A percentile compares a stretch with the other conserved stretches of the same genome.
phyloP scores from a whole-genome alignment of 1,139 yeast genomes.

The Candida tropicalis region DNA sequence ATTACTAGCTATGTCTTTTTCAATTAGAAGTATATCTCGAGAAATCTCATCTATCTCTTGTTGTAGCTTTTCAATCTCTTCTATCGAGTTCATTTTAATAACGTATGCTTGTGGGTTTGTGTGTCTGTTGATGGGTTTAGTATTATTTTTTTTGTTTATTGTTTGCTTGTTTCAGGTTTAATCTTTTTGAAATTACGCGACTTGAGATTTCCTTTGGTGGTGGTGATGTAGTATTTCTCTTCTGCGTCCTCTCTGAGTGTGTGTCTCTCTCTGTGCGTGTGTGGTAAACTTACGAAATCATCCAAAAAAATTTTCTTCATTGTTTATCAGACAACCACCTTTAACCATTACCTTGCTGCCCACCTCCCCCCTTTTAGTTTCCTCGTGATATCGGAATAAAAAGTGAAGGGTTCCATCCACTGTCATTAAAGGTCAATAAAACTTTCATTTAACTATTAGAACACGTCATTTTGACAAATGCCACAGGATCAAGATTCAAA shows the following conservation, averaged over 20 bases:
- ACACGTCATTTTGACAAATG: not conserved
- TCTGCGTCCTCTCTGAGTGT: no score
- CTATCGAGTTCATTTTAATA: conserved; percentile 4
- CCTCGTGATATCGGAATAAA: no score
- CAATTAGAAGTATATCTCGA: conserved; percentile 20
- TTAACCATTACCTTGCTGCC: no score
- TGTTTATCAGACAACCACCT: not conserved
- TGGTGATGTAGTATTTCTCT: no score
- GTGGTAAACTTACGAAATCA: no score
- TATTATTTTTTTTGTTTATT: conserved; percentile 3
- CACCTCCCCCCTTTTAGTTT: no score
- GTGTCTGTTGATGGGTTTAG: not conserved
- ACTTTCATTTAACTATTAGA: no score
- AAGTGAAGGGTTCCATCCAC: no score
- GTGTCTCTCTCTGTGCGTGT: no score
- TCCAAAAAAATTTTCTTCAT: not conserved
- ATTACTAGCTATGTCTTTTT: conserved; percentile 17
- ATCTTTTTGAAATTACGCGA: not conserved
- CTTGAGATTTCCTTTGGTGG: not conserved
- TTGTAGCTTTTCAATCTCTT: conserved; percentile 3
- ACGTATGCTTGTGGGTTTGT: no score
- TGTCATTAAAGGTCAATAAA: no score
- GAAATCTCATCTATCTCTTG: conserved; percentile 15
- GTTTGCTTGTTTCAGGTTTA: not conserved
- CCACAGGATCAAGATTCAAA: not conserved